Percentiles rank a stretch among this genome's conserved stretches.
phyloP scores from a whole-genome alignment of 23 red algal genomes.

The Gracilaria vermiculophylla region DNA sequence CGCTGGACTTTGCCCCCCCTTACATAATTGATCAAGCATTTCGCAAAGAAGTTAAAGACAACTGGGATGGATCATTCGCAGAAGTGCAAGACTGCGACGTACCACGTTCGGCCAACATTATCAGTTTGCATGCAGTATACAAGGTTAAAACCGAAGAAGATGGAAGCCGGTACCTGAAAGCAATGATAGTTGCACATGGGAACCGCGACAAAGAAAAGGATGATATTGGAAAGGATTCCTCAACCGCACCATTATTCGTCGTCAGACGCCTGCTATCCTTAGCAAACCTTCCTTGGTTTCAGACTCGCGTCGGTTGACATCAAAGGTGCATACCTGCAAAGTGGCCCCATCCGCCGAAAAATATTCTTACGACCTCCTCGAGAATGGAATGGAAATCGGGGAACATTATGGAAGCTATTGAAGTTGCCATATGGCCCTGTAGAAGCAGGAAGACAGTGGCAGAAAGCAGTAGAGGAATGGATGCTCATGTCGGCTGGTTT shows the following conservation, averaged over 20 bases:
- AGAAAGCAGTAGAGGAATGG: background rate
- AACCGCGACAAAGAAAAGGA: constrained; percentile 20
- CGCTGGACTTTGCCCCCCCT: background rate
- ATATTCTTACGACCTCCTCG: background rate
- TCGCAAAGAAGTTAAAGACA: background rate
- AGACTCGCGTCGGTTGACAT: background rate
- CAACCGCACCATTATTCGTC: background rate
- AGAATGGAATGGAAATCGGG: background rate
- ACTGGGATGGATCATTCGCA: background rate
- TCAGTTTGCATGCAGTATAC: constrained; percentile 10
- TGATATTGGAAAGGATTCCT: constrained; percentile 5
- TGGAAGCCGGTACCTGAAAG: background rate
- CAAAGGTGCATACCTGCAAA: constrained; percentile 15
- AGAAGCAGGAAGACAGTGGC: constrained; percentile 27
- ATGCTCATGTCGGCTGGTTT: background rate
- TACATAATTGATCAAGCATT: constrained; percentile 6
- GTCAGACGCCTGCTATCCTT: background rate
- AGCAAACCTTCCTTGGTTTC: background rate
- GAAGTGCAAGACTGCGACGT: background rate
- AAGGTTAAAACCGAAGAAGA: constrained; percentile 28
- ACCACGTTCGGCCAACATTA: background rate
- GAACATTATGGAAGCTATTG: background rate
- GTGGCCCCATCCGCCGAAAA: constrained; percentile 11
- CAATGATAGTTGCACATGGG: constrained; percentile 7
- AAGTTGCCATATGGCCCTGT: constrained; percentile 15